Evolutionary conservation across 2,329 filamentous ascomycete species (phyloP).

Genomic region (Cryphonectria parasitica): DNA sequence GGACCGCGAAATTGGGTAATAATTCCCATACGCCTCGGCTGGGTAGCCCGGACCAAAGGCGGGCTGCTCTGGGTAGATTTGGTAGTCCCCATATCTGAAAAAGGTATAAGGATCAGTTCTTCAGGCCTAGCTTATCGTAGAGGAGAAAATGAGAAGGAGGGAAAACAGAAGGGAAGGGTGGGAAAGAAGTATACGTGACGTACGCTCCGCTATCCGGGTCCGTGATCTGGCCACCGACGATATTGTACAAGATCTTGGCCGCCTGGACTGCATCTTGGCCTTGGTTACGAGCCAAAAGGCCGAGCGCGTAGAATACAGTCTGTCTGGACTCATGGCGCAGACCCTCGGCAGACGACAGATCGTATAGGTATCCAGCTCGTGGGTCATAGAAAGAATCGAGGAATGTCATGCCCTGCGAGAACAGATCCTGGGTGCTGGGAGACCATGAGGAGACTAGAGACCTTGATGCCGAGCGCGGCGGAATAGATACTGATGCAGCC

Average conservation of each 20-base stretch:
- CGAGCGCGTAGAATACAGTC: slow-evolving; percentile 62
- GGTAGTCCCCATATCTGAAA: background rate
- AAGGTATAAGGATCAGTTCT: background rate
- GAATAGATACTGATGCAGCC: background rate
- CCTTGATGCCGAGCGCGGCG: background rate
- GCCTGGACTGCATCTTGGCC: slow-evolving; percentile 53
- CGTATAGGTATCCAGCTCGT: slow-evolving; percentile 54
- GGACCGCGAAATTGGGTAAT: slow-evolving; percentile 67
- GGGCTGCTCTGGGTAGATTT: slow-evolving; percentile 9
- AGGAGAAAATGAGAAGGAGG: background rate
- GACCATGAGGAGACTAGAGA: slow-evolving; percentile 1
- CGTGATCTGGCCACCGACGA: slow-evolving; percentile 57
- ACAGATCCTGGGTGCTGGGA: slow-evolving; percentile 32
- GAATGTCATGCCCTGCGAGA: slow-evolving; percentile 56
- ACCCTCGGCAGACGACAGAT: slow-evolving; percentile 47
- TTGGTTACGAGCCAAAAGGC: slow-evolving; percentile 59
- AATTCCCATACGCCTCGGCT: slow-evolving; percentile 54
- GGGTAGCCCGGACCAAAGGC: background rate
- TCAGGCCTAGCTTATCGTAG: background rate
- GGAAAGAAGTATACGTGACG: background rate
- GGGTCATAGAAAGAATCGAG: slow-evolving; percentile 59
- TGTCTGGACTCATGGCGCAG: slow-evolving; percentile 61
- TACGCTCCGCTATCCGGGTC: slow-evolving; percentile 37
- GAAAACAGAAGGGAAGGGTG: background rate
- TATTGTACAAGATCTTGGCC: slow-evolving; percentile 55